phyloP scores from a whole-genome alignment of 2,329 filamentous ascomycete species.

The Decorospora gaudefroyi region DNA sequence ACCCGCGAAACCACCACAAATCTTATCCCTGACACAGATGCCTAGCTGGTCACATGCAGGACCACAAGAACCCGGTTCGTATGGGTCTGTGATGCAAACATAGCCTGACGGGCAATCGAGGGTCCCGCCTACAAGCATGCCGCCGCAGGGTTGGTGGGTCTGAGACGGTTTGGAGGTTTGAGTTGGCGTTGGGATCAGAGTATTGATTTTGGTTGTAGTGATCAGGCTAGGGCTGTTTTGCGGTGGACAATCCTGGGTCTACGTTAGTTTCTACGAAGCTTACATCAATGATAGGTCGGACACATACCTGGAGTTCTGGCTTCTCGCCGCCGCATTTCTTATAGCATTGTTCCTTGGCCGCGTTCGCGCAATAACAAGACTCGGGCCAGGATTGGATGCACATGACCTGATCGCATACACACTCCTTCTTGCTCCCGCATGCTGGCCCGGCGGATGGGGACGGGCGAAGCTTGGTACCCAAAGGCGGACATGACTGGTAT shows the following conservation, averaged over 20 bases:
- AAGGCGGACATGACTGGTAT: neutral
- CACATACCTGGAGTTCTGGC: constrained; percentile 15
- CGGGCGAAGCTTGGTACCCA: neutral
- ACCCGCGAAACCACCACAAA: constrained; percentile 52
- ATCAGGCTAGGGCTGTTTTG: neutral
- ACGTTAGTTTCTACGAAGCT: neutral
- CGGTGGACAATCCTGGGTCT: constrained; percentile 8
- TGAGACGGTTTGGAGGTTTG: constrained; percentile 5
- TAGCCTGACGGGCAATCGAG: constrained; percentile 20
- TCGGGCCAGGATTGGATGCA: constrained; percentile 34
- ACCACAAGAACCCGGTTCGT: constrained; percentile 40
- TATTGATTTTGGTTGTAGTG: neutral
- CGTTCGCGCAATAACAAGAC: constrained; percentile 38
- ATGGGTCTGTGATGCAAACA: constrained; percentile 41
- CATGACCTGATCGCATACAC: constrained; percentile 22
- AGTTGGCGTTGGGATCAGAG: constrained; percentile 1
- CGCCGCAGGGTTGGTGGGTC: constrained; percentile 35
- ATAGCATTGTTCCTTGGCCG: constrained; percentile 29
- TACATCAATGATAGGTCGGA: no score
- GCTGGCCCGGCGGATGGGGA: constrained; percentile 13
- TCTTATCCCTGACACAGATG: constrained; percentile 42
- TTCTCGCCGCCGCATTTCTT: constrained; percentile 35
- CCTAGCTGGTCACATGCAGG: constrained; percentile 40
- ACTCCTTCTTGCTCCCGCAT: neutral
- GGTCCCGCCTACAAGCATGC: constrained; percentile 21